Percentiles rank a stretch among this genome's conserved stretches.
Conservation (phyloP, 2,329 filamentous ascomycete species). For the Paracoccidioides lutzii region DNA sequence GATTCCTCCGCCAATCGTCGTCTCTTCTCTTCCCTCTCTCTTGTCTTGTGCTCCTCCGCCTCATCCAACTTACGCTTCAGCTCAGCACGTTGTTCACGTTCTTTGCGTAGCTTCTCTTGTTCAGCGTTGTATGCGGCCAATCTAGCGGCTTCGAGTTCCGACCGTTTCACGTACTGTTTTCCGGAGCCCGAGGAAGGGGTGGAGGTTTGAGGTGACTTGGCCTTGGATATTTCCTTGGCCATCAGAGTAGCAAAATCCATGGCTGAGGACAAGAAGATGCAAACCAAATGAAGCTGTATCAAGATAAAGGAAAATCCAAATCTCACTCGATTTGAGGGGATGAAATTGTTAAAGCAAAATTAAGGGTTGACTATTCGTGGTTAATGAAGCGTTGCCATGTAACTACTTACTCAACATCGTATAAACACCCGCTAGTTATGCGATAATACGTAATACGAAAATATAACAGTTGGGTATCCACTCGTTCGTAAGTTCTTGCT, state of each 20-base stretch:
- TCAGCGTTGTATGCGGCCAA: conserved; percentile 68
- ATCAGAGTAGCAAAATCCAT: conserved; percentile 97
- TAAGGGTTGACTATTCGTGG: no score
- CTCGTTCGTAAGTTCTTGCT: no score
- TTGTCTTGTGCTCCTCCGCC: conserved; percentile 59
- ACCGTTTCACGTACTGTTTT: conserved; percentile 74
- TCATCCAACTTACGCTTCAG: conserved; percentile 86
- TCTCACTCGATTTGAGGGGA: no score
- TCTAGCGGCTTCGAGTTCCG: conserved; percentile 73
- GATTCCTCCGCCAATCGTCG: conserved; percentile 71
- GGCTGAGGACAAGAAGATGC: conserved; percentile 14
- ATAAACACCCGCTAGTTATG: no score
- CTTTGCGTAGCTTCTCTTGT: conserved; percentile 59
- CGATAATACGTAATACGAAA: no score
- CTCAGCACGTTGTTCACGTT: conserved; percentile 54
- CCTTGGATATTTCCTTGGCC: conserved; percentile 81
- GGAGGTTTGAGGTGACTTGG: conserved; percentile 42
- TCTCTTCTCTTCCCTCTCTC: conserved; percentile 67
- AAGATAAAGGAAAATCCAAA: no score
- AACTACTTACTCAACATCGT: no score
- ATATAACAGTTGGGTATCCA: conserved; percentile 8
- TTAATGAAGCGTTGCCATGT: no score
- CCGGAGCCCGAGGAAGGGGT: conserved; percentile 13
- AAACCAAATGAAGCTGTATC: no score
- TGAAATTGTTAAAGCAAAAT: no score